Base-by-base conservation (phyloP, 805 yeast genomes). In the Candida multigemmis region DNA sequence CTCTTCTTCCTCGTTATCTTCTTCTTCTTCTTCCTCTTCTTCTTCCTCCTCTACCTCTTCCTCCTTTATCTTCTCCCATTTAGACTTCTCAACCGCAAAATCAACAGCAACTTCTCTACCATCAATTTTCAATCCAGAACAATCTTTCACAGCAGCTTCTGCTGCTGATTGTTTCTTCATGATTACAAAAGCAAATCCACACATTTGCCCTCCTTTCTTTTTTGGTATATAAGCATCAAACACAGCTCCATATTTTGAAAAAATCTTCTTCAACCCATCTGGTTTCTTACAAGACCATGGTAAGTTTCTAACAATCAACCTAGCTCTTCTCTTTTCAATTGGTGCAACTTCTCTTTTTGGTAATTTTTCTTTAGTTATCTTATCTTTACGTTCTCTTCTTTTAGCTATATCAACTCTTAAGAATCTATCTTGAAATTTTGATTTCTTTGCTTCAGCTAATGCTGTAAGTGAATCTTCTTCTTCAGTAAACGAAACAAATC, bases 201-300 rank as follows among this genome's bases (percentile, higher is more conserved):
- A 62, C 91, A 91, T 81, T 49, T 72, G 77, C 10, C 96, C 95
- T 26, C 85, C 93, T 25, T 71, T 67, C 46, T 82, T 84, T 44
- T 83, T 74, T 24, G 98, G 98, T 39, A 91, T 84, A 40, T 75
- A 74, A 0, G 89, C 94, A 45, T 86, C 95, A 14, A 72, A 74
- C 19, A 91, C 95, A 16, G 81, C 77, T 27, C 98, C 98, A 48
- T 60, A 91, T 44, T 74, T 74, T 31, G 67, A 56, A 47, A 91
- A 91, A 6, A 75, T 45, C 40, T 76, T 76, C 44, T 70, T 76
- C 43, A 91, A 63, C 30, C 71, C 74, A 4, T 73, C 73, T 4
- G 93, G 78, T 34, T 78, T 75, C 47, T 89, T 74, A 24, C 91
- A 77, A 10, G 95, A 78, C 98, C 98, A 91, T 8, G 98, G 98